These are phyloP conservation scores for Penstemon eatonii DNA, from an alignment of 257 asterid species.

Conservation along the genomic window DNA sequence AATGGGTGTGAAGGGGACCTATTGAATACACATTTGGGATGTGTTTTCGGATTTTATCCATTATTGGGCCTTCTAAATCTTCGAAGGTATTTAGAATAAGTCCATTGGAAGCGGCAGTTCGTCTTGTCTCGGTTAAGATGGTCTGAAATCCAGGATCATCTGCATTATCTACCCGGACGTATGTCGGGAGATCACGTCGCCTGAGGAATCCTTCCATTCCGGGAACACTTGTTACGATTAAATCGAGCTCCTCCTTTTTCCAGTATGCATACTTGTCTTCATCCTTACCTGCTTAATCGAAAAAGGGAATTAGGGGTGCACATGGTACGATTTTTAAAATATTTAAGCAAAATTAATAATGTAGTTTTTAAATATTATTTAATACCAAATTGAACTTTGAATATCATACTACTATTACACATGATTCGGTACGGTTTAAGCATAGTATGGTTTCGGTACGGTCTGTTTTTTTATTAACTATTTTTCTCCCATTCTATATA, in stretches of 20 bases:
- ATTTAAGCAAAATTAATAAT: too few species aligned
- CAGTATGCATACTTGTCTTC: conserved; percentile 35
- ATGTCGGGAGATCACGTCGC: conserved; percentile 37
- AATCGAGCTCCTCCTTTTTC: conserved; percentile 35
- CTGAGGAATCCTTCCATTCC: conserved; percentile 42
- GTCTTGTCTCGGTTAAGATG: conserved; percentile 29
- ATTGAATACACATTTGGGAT: conserved; percentile 50
- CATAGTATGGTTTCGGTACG: too few species aligned
- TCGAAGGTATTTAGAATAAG: conserved; percentile 61
- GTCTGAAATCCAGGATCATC: conserved; percentile 24
- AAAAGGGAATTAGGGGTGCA: neutral
- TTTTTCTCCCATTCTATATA: too few species aligned
- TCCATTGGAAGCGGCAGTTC: conserved; percentile 38
- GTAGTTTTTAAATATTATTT: too few species aligned
- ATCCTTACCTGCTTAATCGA: conserved; percentile 33
- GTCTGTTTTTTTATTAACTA: too few species aligned
- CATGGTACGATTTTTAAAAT: too few species aligned
- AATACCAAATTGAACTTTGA: too few species aligned
- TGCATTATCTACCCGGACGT: conserved; percentile 28
- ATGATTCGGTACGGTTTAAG: too few species aligned
- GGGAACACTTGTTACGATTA: conserved; percentile 34
- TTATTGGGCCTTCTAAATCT: conserved; percentile 48
- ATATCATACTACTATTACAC: too few species aligned
- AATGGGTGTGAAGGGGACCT: conserved; percentile 58
- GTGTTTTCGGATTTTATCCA: conserved; percentile 39